Evolutionary conservation across 495 filamentous ascomycete genomes (phyloP), one percentile per base, ranked within the genome.

Genomic region (Delitschia confertaspora): DNA sequence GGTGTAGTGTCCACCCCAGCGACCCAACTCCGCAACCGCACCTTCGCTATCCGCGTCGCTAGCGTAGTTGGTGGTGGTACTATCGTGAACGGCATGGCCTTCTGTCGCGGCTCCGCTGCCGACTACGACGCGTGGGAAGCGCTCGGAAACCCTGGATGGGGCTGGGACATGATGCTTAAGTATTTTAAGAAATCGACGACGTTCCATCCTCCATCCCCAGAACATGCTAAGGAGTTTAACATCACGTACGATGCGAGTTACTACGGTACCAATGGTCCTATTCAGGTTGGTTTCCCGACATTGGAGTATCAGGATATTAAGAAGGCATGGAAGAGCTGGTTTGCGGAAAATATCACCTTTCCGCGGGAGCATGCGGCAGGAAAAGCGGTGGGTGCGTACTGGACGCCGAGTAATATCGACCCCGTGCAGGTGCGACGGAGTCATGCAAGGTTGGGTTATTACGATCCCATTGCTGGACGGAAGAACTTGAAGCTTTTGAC

Each of bases 41-140:
- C 47, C 5, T 43, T 31, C 22, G 25, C 23, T 33, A 27, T 45
- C 5, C 30, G 25, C 2, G 35, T 42, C 17, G 48, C 38, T 29
- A 59, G 63, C 26, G 62, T 68, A 7, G 55, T 69, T 13, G 68
- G 66, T 11, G 68, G 68, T 14, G 63, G 60, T 3, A 63, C 59
- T 24, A 50, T 57, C 0, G 56, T 70, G 42, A 69, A 70, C 24
- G 65, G 60, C 25, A 69, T 69, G 65, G 13, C 38, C 13, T 38
- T 31, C 23, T 19, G 37, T 19, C 36, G 49, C 19, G 49, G 44
- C 25, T 20, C 44, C 20, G 25, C 30, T 6, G 44, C 31, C 6
- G 58, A 64, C 18, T 65, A 54, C 40, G 37, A 63, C 18, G 57
- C 56, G 42, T 60, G 47, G 42, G 51, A 36, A 18, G 29, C 4